phyloP scores from a whole-genome alignment of 2,329 filamentous ascomycete species.

The Rosellinia necatrix region DNA sequence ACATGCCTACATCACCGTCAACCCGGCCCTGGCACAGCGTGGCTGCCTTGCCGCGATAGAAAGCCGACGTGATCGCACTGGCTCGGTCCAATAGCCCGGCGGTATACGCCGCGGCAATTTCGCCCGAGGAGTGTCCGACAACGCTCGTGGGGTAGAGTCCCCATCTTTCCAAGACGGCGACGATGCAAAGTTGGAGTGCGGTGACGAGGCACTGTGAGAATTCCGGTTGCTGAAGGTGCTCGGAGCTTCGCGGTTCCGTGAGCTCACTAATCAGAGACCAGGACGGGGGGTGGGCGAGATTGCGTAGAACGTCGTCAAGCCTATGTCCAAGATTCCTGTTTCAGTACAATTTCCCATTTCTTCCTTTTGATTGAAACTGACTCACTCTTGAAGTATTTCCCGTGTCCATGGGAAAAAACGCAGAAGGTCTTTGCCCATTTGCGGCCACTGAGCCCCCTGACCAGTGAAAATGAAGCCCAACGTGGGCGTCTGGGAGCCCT shows the following conservation, averaged over 20 bases:
- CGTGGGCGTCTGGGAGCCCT: not conserved
- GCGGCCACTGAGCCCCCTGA: constrained; percentile 35
- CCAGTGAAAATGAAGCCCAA: constrained; percentile 33
- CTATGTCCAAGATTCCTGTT: not conserved
- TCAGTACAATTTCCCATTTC: not conserved
- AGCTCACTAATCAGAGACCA: constrained; percentile 36
- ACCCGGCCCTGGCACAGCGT: not conserved
- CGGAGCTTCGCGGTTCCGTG: constrained; percentile 15
- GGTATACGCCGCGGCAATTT: constrained; percentile 29
- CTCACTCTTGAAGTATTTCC: constrained; percentile 25
- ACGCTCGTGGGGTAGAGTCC: constrained; percentile 14
- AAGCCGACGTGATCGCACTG: constrained; percentile 26
- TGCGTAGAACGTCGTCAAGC: constrained; percentile 4
- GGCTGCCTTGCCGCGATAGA: constrained; percentile 22
- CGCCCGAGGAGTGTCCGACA: constrained; percentile 33
- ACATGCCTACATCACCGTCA: not conserved
- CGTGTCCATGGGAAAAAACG: constrained; percentile 6
- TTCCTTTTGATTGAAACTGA: not conserved
- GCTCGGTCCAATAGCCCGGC: constrained; percentile 15
- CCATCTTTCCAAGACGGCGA: constrained; percentile 21
- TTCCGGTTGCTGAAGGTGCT: constrained; percentile 28
- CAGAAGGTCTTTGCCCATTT: constrained; percentile 30
- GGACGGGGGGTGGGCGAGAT: constrained; percentile 5
- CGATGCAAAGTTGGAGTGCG: constrained; percentile 21
- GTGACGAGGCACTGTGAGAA: constrained; percentile 32